Percentiles rank a stretch among this genome's conserved stretches.
Evolutionary conservation across 2,329 filamentous ascomycete species (phyloP).

Genomic region (Penicillium decumbens): DNA sequence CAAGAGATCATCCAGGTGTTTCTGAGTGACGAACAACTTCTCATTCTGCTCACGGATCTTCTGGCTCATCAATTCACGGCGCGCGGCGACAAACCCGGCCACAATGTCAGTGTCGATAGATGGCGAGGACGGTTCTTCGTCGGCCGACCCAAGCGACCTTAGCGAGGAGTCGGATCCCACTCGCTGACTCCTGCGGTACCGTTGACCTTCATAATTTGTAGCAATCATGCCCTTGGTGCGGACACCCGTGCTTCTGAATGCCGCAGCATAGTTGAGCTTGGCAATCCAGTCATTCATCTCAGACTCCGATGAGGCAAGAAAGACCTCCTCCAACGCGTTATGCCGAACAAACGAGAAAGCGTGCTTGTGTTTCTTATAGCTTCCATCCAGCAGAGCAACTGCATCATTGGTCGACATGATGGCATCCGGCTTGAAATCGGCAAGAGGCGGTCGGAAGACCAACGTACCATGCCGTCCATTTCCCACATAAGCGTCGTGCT

Average conservation of each 20-base stretch:
- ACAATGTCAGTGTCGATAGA: slow-evolving; percentile 73
- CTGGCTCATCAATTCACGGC: slow-evolving; percentile 73
- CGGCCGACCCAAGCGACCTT: slow-evolving; percentile 62
- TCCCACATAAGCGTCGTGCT: slow-evolving; percentile 77
- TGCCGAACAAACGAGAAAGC: slow-evolving; percentile 88
- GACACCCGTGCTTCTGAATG: slow-evolving; percentile 86
- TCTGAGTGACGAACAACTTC: slow-evolving; percentile 66
- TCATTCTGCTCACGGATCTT: slow-evolving; percentile 81
- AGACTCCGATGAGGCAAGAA: slow-evolving; percentile 81
- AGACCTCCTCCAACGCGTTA: slow-evolving; percentile 80
- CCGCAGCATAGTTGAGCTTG: slow-evolving; percentile 92
- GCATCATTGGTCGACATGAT: slow-evolving; percentile 91
- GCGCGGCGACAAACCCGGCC: slow-evolving; percentile 76
- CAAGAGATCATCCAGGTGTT: slow-evolving; percentile 74
- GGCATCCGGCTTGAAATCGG: slow-evolving; percentile 88
- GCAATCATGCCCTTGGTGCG: slow-evolving; percentile 83
- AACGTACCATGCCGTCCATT: slow-evolving; percentile 71
- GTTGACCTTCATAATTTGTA: slow-evolving; percentile 78
- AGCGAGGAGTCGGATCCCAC: slow-evolving; percentile 56
- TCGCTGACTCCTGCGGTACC: slow-evolving; percentile 53
- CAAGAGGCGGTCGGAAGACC: slow-evolving; percentile 82
- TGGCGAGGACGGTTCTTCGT: slow-evolving; percentile 67
- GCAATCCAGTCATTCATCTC: slow-evolving; percentile 97
- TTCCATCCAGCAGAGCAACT: slow-evolving; percentile 78
- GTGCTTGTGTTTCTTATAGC: slow-evolving; percentile 90